A percentile compares a stretch with the other conserved stretches of the same genome.
Conservation (phyloP, 192 early-diverging fungal species). For the Linnemannia hyalina region DNA sequence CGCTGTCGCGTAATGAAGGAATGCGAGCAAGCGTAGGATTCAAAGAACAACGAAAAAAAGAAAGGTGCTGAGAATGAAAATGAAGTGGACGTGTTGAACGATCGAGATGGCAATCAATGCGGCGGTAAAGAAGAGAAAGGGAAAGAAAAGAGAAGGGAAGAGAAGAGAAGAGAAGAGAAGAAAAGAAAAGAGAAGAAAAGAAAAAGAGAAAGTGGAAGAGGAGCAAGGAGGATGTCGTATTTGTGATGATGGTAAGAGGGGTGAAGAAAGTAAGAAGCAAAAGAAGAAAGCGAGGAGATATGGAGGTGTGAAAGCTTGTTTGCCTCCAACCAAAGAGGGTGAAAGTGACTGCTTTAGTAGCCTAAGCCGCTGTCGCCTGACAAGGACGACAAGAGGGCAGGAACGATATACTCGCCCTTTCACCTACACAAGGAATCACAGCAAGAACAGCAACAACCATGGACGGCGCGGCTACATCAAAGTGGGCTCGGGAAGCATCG, state of each 20-base stretch:
- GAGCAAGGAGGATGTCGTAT: not conserved
- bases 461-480: conserved; percentile 35
- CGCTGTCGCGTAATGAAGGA: not conserved
- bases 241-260: not conserved
- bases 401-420: not conserved
- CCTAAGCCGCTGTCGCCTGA: not conserved
- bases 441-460: conserved; percentile 6
- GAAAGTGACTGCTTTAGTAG: not conserved
- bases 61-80: conserved; percentile 3
- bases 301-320: not conserved
- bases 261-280: not conserved
- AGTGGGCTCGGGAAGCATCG: conserved; percentile 44
- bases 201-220: not conserved
- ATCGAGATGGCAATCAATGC: not conserved
- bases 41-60: not conserved
- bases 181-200: not conserved
- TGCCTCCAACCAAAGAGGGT: not conserved
- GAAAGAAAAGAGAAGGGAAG: not conserved
- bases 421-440: conserved; percentile 6
- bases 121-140: not conserved
- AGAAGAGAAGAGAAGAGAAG: not conserved
- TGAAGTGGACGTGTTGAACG: not conserved
- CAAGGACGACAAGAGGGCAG: not conserved
- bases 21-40: not conserved
- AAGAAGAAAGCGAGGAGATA: not conserved